These are phyloP conservation scores for Cryphonectria japonica DNA, from an alignment of 2,329 filamentous ascomycete genomes.

Conservation along the genomic window DNA sequence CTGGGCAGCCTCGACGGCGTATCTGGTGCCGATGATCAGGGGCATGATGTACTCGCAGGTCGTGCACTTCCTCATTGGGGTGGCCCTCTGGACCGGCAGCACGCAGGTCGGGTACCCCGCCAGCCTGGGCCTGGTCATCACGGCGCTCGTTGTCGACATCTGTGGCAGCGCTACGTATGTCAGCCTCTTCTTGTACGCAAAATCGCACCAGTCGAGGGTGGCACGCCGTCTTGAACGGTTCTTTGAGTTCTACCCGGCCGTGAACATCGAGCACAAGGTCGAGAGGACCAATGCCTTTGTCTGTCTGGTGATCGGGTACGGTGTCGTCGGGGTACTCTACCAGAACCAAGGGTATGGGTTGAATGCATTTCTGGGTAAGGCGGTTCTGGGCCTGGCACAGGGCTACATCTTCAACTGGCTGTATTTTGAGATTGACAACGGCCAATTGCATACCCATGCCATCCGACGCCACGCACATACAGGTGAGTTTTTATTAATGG, in stretches of 20 bases:
- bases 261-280: constrained; percentile 69
- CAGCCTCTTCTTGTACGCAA: constrained; percentile 41
- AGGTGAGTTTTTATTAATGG: constrained; percentile 38
- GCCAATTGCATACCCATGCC: constrained; percentile 61
- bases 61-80: constrained; percentile 49
- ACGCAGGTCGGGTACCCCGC: constrained; percentile 59
- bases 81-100: constrained; percentile 62
- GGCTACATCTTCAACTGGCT: constrained; percentile 65
- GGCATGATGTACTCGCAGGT: constrained; percentile 57
- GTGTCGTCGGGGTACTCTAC: constrained; percentile 64
- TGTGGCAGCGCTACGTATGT: constrained; percentile 50
- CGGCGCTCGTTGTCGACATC: constrained; percentile 59
- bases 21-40: constrained; percentile 60
- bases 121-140: constrained; percentile 60
- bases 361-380: constrained; percentile 65
- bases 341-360: constrained; percentile 59
- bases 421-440: constrained; percentile 65
- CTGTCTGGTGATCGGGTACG: constrained; percentile 66
- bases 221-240: constrained; percentile 38
- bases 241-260: constrained; percentile 64
- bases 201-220: constrained; percentile 30
- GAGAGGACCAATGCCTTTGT: constrained; percentile 69
- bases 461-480: constrained; percentile 56
- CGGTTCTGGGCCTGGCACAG: constrained; percentile 60
- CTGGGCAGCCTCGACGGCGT: constrained; percentile 52